Evolutionary conservation across 2,329 filamentous ascomycete genomes (phyloP), one percentile per base, ranked within the genome.

Genomic region (Trichoderma harzianum): DNA sequence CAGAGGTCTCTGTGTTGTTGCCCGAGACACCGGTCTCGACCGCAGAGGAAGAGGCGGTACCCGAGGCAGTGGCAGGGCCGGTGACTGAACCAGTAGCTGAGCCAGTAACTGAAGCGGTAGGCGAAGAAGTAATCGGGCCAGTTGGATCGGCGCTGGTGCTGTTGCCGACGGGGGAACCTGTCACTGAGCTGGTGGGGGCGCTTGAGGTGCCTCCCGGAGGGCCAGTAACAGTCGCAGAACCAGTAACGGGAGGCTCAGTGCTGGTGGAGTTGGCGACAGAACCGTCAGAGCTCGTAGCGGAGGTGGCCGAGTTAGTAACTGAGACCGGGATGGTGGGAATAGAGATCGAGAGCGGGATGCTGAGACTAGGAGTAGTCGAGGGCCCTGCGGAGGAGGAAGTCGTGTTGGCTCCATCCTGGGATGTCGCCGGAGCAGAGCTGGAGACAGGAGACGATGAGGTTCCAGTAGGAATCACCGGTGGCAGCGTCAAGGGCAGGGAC

Each of bases 331-430:
- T 32, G 11, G 61, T 61, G 43, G 70, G 62, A 21, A 71, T 47
- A 28, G 73, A 65, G 32, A 72, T 74, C 34, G 70, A 58, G 24
- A 71, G 47, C 21, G 73, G 62, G 32, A 72, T 74, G 36, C 60
- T 72, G 28, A 72, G 66, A 24, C 60, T 30, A 26, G 61, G 18
- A n/a, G 53, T 32, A 30, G 66, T 47, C 18, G 60, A 39, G 11
- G 68, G 18, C 18, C 3, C 57, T 8, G 16, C 67, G 2, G 65
- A 51, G 12, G 66, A 47, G 7, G 66, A 60, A 39, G 68, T 70
- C 7, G 60, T 7, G 68, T 73, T 69, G 66, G 26, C 72, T 24
- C 73, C 73, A 64, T 73, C 70, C 14, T 72, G 72, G 8, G 72
- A 67, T 21, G 73, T 75, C n/a, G 39, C 39, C 39, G 39, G 39